Evolutionary conservation across 495 filamentous ascomycete genomes (phyloP), one percentile per base, ranked within the genome.

Genomic region (Astrothelium macrocarpum): DNA sequence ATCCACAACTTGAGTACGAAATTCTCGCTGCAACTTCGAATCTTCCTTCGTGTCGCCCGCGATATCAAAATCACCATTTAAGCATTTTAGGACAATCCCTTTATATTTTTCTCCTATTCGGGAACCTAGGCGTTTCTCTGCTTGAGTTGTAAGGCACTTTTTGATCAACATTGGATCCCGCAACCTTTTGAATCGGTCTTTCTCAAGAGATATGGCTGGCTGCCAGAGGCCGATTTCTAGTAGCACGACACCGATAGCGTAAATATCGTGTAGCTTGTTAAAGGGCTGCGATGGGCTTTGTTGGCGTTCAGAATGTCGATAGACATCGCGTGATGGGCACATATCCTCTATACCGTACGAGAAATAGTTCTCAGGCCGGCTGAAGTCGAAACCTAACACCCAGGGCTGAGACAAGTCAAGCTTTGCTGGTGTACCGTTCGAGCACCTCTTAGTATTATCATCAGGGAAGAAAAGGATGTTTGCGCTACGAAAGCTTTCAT

Each of bases 61-160:
- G 82, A 84, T 70, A 77, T 81, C 14, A 78, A 81, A 70, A 62
- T 82, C 42, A 59, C 71, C 25, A 76, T 81, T 26, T 29, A 56
- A 56, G 25, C 49, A 56, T 56, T 56, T 29, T 10, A 56, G 49
- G 9, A 56, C 49, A 29, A 56, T 29, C 25, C 1, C 25, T 25
- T 56, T 56, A 25, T 56, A 56, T 20, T 56, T 56, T 16, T 56
- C 49, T 16, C 49, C 49, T 29, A 25, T 29, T 26, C 49, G 49
- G 11, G 49, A 56, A 20, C 7, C 25, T 11, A 56, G 49, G 25
- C 49, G 49, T 25, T 60, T 60, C n/a, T 36, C 59, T 36, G 59
- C 59, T 36, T 60, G 39, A 14, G n/a, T 9, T 34, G n/a, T 34
- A 2, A 39, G 29, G 59, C 59, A 28, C 29, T 29, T 56, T 20